These are phyloP conservation scores for Clonostachys chloroleuca DNA, from an alignment of 2,329 filamentous ascomycete genomes.

Conservation along the genomic window DNA sequence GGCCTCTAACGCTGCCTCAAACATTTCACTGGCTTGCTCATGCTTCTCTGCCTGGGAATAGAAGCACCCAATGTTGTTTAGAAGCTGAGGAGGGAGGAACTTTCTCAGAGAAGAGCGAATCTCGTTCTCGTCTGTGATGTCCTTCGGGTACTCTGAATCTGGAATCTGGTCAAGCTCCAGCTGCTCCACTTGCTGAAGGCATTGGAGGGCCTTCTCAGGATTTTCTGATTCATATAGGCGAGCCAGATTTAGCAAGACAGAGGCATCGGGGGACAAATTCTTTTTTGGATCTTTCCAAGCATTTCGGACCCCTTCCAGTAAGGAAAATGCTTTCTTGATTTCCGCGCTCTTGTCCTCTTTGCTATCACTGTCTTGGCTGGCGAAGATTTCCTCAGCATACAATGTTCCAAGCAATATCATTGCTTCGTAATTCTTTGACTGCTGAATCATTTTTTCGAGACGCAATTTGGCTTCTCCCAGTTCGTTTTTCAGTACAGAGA, in stretches of 20 bases:
- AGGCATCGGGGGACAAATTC: constrained; percentile 73
- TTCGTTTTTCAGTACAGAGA: constrained; percentile 80
- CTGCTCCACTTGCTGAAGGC: constrained; percentile 86
- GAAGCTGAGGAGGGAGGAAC: constrained; percentile 78
- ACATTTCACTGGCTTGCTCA: constrained; percentile 76
- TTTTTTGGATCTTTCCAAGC: constrained; percentile 94
- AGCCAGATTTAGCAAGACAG: constrained; percentile 86
- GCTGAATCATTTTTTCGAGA: constrained; percentile 89
- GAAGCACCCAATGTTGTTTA: constrained; percentile 98
- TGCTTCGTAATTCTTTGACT: constrained; percentile 77
- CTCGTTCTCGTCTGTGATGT: constrained; percentile 50
- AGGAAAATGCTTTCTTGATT: constrained; percentile 77
- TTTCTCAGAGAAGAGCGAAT: constrained; percentile 64
- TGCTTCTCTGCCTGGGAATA: constrained; percentile 84
- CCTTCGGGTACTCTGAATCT: constrained; percentile 60
- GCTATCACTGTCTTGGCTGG: constrained; percentile 62
- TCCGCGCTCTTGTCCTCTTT: constrained; percentile 87
- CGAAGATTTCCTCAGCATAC: constrained; percentile 92
- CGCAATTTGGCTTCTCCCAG: constrained; percentile 88
- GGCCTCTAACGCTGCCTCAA: constrained; percentile 85
- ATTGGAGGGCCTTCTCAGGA: constrained; percentile 88
- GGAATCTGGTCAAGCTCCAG: constrained; percentile 78
- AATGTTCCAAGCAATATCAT: constrained; percentile 89
- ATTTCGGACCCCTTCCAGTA: constrained; percentile 78
- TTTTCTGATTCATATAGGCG: constrained; percentile 82